A percentile compares a stretch with the other conserved stretches of the same genome.
Evolutionary conservation across 2,329 filamentous ascomycete species (phyloP).

Genomic region (Hypoxylon sp.): DNA sequence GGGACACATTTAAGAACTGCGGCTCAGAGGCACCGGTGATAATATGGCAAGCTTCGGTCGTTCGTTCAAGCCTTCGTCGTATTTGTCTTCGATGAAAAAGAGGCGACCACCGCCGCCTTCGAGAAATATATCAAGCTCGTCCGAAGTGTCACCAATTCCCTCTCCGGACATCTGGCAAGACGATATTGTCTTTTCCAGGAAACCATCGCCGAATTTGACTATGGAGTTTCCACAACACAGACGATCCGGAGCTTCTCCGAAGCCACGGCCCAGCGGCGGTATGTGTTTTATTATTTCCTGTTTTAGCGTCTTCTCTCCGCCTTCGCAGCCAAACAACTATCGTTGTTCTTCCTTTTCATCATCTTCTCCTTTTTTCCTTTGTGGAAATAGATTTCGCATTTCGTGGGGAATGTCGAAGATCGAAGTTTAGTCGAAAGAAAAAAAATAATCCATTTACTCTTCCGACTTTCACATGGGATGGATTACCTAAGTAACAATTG

Average conservation of each 20-base stretch:
- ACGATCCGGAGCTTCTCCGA: slow-evolving; percentile 27
- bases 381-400: too few relatives aligned
- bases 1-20: slow-evolving; percentile 10
- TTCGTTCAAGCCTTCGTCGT: slow-evolving; percentile 58
- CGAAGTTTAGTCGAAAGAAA: too few relatives aligned
- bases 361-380: too few relatives aligned
- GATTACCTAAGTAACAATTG: slow-evolving; percentile 10
- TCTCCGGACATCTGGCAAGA: slow-evolving; percentile 44
- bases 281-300: slow-evolving; percentile 25
- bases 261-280: slow-evolving; percentile 33
- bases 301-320: slow-evolving; percentile 10
- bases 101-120: slow-evolving; percentile 55
- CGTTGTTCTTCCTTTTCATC: slow-evolving; percentile 2
- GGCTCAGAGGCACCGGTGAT: slow-evolving; percentile 18
- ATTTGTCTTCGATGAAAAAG: slow-evolving; percentile 52
- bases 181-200: slow-evolving; percentile 50
- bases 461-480: slow-evolving; percentile 1
- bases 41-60: slow-evolving; percentile 59
- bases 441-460: too few relatives aligned
- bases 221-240: slow-evolving; percentile 29
- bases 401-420: too few relatives aligned
- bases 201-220: slow-evolving; percentile 43
- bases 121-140: slow-evolving; percentile 57
- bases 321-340: not conserved
- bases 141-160: slow-evolving; percentile 54